phyloP scores from a whole-genome alignment of 1,284 basidiomycete genomes.

The Coniophora puteana region DNA sequence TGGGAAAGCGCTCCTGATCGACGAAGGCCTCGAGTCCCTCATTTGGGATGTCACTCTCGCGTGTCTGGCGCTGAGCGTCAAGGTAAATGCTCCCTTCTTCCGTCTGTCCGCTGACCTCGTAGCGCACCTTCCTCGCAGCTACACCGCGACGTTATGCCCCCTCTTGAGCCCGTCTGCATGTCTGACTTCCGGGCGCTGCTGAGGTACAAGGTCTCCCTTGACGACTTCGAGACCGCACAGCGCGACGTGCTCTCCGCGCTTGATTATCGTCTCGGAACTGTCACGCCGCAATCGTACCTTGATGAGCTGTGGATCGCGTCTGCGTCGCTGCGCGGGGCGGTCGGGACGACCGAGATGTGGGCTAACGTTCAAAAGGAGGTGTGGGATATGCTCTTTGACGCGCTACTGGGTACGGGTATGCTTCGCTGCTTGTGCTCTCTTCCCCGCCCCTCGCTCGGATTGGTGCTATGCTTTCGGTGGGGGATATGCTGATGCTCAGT shows the following conservation, averaged over 20 bases:
- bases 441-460: background rate
- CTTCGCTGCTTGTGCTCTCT: background rate
- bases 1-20: background rate
- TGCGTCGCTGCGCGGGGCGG: slow-evolving; percentile 41
- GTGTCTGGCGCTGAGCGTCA: slow-evolving; percentile 54
- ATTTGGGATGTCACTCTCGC: slow-evolving; percentile 54
- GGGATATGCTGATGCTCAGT: too few relatives aligned
- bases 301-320: slow-evolving; percentile 55
- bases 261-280: slow-evolving; percentile 42
- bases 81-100: slow-evolving; percentile 32
- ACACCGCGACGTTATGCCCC: slow-evolving; percentile 58
- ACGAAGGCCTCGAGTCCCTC: slow-evolving; percentile 31
- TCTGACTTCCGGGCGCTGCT: slow-evolving; percentile 47
- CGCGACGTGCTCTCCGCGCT: slow-evolving; percentile 50
- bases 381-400: slow-evolving; percentile 47
- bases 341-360: slow-evolving; percentile 38
- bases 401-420: slow-evolving; percentile 40
- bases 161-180: slow-evolving; percentile 47
- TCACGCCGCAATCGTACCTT: slow-evolving; percentile 53
- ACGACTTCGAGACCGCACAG: slow-evolving; percentile 56
- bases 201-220: slow-evolving; percentile 38
- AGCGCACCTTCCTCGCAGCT: slow-evolving; percentile 32
- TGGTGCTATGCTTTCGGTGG: background rate
- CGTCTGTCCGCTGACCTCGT: background rate
- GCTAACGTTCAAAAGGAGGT: slow-evolving; percentile 36